A percentile compares a stretch with the other conserved stretches of the same genome.
phyloP scores from a whole-genome alignment of 2,329 filamentous ascomycete species.

The Ceratocystis variospora region DNA sequence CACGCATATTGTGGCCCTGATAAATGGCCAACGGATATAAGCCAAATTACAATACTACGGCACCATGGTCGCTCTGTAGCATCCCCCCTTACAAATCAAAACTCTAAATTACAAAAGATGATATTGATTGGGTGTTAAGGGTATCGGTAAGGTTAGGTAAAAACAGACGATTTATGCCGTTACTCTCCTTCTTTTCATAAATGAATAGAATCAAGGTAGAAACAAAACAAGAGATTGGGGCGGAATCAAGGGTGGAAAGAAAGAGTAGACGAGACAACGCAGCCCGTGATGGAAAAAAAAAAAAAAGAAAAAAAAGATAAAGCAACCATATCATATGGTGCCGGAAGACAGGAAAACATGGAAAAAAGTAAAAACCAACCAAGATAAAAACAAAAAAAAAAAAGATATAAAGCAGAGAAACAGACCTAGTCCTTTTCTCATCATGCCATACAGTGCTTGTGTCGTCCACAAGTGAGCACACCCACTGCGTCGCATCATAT shows the following conservation, averaged over 20 bases:
- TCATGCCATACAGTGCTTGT: neutral
- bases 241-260: conserved; percentile 18
- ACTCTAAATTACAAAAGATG: conserved; percentile 18
- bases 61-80: neutral
- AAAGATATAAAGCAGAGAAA: conserved; percentile 19
- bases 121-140: conserved; percentile 18
- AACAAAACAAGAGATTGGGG: conserved; percentile 14
- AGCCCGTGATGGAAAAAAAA: conserved; percentile 10
- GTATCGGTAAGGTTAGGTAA: conserved; percentile 7
- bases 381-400: neutral
- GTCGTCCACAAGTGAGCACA: neutral
- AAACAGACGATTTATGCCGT: conserved; percentile 6
- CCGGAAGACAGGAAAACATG: neutral
- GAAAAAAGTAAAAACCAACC: conserved; percentile 4
- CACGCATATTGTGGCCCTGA: no score
- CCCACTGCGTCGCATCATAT: neutral
- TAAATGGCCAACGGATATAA: no score
- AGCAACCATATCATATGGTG: neutral
- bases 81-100: neutral
- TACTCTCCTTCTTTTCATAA: conserved; percentile 15
- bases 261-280: conserved; percentile 15
- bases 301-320: neutral
- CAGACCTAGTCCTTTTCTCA: neutral
- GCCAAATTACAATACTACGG: no score
- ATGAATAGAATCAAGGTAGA: conserved; percentile 13